phyloP scores from a whole-genome alignment of 2,329 filamentous ascomycete genomes.

The Colletotrichum coccodes region DNA sequence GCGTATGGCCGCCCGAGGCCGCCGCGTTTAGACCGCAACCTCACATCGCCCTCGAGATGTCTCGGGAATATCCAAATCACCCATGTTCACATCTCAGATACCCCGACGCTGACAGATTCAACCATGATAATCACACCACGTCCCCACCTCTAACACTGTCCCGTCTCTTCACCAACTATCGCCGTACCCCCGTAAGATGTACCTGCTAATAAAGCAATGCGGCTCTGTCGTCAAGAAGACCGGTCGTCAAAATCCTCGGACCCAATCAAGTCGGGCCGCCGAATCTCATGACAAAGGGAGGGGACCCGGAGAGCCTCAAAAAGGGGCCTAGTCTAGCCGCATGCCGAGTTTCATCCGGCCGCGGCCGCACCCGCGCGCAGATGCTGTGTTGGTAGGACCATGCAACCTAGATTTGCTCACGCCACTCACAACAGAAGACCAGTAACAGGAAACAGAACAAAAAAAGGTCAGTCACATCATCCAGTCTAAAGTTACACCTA shows the following conservation, averaged over 20 bases:
- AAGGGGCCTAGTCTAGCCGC: no score
- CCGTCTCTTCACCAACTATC: no score
- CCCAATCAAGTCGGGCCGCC: conserved; percentile 2
- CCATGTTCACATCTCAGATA: background rate
- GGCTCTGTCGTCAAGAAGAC: background rate
- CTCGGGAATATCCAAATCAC: background rate
- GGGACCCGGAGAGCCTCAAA: background rate
- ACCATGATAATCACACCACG: background rate
- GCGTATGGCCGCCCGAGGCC: no score
- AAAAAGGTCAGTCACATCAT: background rate
- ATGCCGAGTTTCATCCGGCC: background rate
- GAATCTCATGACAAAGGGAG: background rate
- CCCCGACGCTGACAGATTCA: background rate
- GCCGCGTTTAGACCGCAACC: no score
- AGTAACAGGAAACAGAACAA: background rate
- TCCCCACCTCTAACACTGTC: background rate
- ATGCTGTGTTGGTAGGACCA: no score
- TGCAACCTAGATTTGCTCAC: background rate
- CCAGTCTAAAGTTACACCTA: background rate
- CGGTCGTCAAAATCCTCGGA: background rate
- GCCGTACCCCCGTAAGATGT: background rate
- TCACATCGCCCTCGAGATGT: background rate
- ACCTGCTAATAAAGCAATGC: background rate
- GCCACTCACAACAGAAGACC: background rate
- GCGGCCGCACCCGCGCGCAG: background rate